phyloP scores from a whole-genome alignment of 2,329 filamentous ascomycete genomes.

The Diaporthe sp. region DNA sequence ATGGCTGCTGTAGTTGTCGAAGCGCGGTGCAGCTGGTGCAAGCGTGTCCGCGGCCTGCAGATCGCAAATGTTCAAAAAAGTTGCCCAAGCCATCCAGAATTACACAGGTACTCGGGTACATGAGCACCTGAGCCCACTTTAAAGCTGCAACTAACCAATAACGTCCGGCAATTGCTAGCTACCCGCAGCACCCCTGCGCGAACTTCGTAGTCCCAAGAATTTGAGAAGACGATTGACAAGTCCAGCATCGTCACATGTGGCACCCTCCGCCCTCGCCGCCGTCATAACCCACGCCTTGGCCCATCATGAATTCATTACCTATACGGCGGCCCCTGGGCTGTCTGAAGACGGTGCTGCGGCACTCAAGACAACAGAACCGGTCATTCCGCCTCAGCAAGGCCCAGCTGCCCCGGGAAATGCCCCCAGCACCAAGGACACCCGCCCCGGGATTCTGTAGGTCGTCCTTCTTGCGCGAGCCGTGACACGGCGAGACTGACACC shows the following conservation, averaged over 20 bases:
- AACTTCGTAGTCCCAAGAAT: conserved; percentile 31
- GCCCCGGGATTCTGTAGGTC: conserved; percentile 43
- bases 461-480: not conserved
- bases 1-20: conserved; percentile 34
- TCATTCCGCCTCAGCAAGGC: conserved; percentile 29
- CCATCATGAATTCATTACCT: conserved; percentile 69
- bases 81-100: conserved; percentile 12
- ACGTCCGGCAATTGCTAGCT: not conserved
- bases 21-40: conserved; percentile 16
- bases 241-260: conserved; percentile 27
- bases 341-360: conserved; percentile 73
- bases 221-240: conserved; percentile 35
- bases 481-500: conserved; percentile 19
- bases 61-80: conserved; percentile 31
- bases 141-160: conserved; percentile 22
- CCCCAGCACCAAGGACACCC: conserved; percentile 42
- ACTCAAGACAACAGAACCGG: conserved; percentile 59
- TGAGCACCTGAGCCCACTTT: not conserved
- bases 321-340: conserved; percentile 76
- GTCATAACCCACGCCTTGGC: conserved; percentile 34
- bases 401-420: conserved; percentile 24
- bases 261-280: conserved; percentile 25
- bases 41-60: conserved; percentile 24
- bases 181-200: conserved; percentile 18
- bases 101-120: not conserved